Evolutionary conservation across 228 moss, liverwort and hornwort species (phyloP).

Genomic region (Sphagnum fallax): DNA sequence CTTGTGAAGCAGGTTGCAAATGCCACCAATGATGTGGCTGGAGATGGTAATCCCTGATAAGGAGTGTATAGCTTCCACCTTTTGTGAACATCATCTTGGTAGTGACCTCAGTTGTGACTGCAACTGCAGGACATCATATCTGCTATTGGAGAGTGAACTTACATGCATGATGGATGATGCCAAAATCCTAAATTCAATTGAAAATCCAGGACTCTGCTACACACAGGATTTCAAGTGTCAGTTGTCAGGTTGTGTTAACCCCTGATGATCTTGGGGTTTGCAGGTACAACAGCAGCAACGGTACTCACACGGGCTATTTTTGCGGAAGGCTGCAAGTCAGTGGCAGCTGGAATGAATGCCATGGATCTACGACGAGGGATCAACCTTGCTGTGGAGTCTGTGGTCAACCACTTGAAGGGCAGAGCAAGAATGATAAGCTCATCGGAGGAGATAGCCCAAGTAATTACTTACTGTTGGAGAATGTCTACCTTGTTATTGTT

Average conservation of each 20-base stretch:
- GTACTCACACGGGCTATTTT: constrained; percentile 86
- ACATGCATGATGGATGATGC: no score
- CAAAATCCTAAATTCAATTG: no score
- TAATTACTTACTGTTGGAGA: constrained; percentile 12
- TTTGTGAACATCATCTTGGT: no score
- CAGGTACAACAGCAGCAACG: constrained; percentile 88
- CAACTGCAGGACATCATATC: no score
- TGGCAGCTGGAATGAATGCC: constrained; percentile 90
- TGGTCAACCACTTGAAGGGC: constrained; percentile 61
- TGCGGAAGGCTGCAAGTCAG: constrained; percentile 84
- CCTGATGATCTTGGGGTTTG: not conserved
- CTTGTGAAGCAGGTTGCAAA: constrained; percentile 86
- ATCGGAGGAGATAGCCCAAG: constrained; percentile 85
- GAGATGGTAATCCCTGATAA: constrained; percentile 51
- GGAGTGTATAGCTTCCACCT: no score
- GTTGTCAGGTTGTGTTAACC: no score
- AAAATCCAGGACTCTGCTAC: no score
- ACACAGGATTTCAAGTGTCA: no score
- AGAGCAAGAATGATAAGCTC: constrained; percentile 90
- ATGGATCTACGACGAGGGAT: constrained; percentile 95
- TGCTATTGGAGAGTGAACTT: no score
- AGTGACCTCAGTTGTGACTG: no score
- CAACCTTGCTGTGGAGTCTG: constrained; percentile 73
- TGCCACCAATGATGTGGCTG: constrained; percentile 82
- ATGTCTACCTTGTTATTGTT: not conserved